These are phyloP conservation scores for Salvia sclarea DNA, from an alignment of 305 asterid genomes.

Conservation along the genomic window DNA sequence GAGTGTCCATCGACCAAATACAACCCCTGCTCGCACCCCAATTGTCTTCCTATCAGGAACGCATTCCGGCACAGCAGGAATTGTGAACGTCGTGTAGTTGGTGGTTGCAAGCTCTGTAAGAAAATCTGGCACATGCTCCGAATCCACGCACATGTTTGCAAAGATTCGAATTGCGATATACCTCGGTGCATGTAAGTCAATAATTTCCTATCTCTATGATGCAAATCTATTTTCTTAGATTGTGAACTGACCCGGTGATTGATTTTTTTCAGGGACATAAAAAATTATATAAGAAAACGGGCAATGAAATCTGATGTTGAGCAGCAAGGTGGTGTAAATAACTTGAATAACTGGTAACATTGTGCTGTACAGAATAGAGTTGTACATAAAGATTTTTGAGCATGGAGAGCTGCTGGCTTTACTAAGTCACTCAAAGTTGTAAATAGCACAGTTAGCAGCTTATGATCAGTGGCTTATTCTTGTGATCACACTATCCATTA, in stretches of 20 bases:
- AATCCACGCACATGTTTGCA: constrained; percentile 46
- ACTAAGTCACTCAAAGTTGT: neutral
- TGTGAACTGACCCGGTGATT: constrained; percentile 8
- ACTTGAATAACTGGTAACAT: neutral
- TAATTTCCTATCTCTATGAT: neutral
- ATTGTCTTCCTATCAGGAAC: constrained; percentile 36
- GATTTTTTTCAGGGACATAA: constrained; percentile 42
- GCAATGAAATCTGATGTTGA: neutral
- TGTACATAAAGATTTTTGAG: neutral
- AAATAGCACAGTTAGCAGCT: neutral
- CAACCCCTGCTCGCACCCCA: constrained; percentile 42
- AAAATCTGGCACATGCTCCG: constrained; percentile 43
- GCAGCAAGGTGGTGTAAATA: constrained; percentile 23
- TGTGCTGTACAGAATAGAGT: constrained; percentile 6
- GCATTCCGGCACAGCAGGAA: constrained; percentile 38
- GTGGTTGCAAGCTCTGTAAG: constrained; percentile 47
- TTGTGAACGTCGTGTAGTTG: constrained; percentile 35
- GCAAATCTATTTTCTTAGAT: constrained; percentile 13
- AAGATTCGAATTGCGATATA: constrained; percentile 41
- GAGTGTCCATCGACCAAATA: constrained; percentile 34
- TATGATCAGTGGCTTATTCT: neutral
- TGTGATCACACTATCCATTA: neutral
- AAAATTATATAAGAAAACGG: constrained; percentile 24
- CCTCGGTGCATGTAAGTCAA: constrained; percentile 65
- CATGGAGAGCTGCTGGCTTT: constrained; percentile 8